Conservation (phyloP, 306 rosid genomes). For the Alnus rubra region DNA sequence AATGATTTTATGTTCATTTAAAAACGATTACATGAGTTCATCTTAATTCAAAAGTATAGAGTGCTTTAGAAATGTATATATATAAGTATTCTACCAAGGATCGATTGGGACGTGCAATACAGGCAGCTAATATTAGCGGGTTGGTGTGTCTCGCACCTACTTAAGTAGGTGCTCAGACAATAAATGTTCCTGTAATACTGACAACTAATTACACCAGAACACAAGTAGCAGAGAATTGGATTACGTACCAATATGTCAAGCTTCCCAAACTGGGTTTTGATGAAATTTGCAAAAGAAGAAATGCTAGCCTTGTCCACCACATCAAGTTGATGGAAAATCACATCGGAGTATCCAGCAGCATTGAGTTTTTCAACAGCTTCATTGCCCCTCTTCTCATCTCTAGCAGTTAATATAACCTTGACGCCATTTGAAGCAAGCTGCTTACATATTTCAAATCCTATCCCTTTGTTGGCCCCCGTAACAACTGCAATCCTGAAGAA, state of each 20-base stretch:
- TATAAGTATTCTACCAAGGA: too few relatives aligned
- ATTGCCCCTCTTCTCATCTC: not conserved
- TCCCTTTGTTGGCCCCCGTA: conserved; percentile 29
- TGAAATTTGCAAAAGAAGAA: not conserved
- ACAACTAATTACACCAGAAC: too few relatives aligned
- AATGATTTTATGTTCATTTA: too few relatives aligned
- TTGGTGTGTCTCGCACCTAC: too few relatives aligned
- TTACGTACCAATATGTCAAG: conserved; percentile 2
- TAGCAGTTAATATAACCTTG: not conserved
- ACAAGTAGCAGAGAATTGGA: not conserved
- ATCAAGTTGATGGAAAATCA: conserved; percentile 10
- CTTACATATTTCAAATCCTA: conserved; percentile 2
- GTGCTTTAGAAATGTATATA: too few relatives aligned
- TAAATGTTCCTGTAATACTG: too few relatives aligned
- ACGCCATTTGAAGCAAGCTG: conserved; percentile 5
- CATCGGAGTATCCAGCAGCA: not conserved
- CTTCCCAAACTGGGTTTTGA: not conserved
- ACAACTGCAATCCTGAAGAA: conserved; percentile 18
- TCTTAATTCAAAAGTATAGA: not conserved
- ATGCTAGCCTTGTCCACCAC: not conserved
- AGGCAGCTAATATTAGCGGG: too few relatives aligned
- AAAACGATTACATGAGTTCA: too few relatives aligned
- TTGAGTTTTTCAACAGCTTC: conserved; percentile 4
- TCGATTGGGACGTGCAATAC: too few relatives aligned
- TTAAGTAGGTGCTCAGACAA: too few relatives aligned